Evolutionary conservation across 768 basidiomycete genomes (phyloP), one percentile per base, ranked within the genome.

Genomic region (Trametes coccinea): DNA sequence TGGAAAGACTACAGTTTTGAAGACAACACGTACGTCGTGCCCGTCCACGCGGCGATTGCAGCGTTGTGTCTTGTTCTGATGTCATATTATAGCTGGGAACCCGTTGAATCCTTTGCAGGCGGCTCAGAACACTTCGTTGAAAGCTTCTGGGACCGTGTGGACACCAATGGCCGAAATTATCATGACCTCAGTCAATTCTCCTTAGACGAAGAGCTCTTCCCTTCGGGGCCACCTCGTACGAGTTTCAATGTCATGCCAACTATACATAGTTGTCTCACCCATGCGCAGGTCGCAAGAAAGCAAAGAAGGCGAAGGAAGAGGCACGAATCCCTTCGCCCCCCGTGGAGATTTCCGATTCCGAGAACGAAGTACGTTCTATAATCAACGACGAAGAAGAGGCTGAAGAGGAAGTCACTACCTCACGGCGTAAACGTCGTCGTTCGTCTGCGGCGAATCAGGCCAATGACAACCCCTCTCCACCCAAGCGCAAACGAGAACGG

Each of bases 141-240:
- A 14, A 31, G 62, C 2, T 80, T 80, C 51, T 80, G 78, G 78
- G 62, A 66, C 16, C 72, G 74, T n/a, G 61, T 75, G 37, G 57
- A 71, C 29, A 70, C 69, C 1, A 62, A 70, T 33, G 73, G 71
- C 34, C 79, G 87, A 59, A 85, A 89, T 62, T 72, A 76, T 48
- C 68, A 75, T 1, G 75, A 86, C 63, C 64, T 85, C 52, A 71
- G 70, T 22, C 70, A 75, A 16, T 90, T 89, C 75, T 75, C 76
- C 45, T 73, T 68, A 17, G 83, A 82, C 54, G 87, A 90, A 60
- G 77, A 78, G 44, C 75, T 89, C 53, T 63, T 80, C 31, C 80
- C 81, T 16, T 73, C 78, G 22, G 87, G 88, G 0, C 87, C 87
- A 48, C 87, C 87, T 52, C 79, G 87, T 88, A 76, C 61, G 63